Conservation (phyloP, 2,329 filamentous ascomycete genomes). For the Talaromyces pinophilus region DNA sequence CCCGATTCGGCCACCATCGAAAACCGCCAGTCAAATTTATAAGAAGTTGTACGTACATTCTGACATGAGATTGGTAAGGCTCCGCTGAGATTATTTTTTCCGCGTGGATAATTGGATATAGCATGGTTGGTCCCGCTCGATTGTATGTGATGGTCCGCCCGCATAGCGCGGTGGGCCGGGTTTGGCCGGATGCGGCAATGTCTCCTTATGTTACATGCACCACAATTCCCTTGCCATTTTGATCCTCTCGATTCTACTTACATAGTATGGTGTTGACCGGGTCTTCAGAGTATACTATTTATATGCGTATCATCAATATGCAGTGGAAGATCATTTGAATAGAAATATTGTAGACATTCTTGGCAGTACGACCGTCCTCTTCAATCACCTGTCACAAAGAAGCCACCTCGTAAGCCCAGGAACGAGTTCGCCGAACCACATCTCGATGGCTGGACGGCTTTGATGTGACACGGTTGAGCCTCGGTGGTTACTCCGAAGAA, state of each 20-base stretch:
- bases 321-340: background rate
- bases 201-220: slow-evolving; percentile 3
- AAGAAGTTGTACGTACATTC: background rate
- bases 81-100: background rate
- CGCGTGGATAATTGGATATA: background rate
- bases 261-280: background rate
- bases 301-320: background rate
- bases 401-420: background rate
- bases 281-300: background rate
- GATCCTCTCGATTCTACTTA: background rate
- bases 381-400: background rate
- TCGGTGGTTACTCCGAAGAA: background rate
- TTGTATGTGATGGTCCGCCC: background rate
- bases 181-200: slow-evolving; percentile 3
- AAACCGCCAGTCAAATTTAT: background rate
- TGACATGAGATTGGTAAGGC: background rate
- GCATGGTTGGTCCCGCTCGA: background rate
- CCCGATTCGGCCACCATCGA: background rate
- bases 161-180: background rate
- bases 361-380: background rate
- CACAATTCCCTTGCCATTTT: background rate
- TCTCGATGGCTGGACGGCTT: background rate
- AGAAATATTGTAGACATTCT: too few species aligned
- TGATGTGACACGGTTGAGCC: background rate
- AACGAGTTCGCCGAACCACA: slow-evolving; percentile 2